Percentiles rank a stretch among this genome's conserved stretches.
Conservation (phyloP, 2,329 filamentous ascomycete species). For the Cladosporium cucumerinum region DNA sequence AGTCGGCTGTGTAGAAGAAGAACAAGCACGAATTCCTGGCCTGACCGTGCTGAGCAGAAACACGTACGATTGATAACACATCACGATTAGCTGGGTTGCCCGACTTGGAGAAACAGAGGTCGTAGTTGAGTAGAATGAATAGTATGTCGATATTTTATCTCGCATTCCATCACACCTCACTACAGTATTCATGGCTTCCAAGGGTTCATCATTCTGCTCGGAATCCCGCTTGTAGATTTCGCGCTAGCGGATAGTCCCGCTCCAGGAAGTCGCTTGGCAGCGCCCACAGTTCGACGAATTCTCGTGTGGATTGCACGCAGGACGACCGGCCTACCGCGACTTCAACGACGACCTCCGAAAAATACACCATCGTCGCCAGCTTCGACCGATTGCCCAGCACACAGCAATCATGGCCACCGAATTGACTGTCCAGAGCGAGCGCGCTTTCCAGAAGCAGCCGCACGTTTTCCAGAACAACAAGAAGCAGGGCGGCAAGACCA, state of each 20-base stretch:
- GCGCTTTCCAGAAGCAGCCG: conserved; percentile 99
- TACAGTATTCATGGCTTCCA: background rate
- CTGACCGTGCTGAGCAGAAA: background rate
- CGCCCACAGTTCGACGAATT: conserved; percentile 1
- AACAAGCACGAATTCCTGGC: background rate
- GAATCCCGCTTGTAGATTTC: background rate
- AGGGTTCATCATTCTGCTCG: background rate
- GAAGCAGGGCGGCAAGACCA: conserved; percentile 77
- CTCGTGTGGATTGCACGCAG: conserved; percentile 12
- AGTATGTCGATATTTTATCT: background rate
- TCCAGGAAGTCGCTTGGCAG: conserved; percentile 1
- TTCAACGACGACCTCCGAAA: conserved; percentile 16
- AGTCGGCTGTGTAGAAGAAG: too few species aligned
- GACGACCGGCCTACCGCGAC: conserved; percentile 8
- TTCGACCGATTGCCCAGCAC: conserved; percentile 16
- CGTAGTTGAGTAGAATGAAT: background rate
- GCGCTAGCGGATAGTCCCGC: background rate
- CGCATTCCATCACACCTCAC: background rate
- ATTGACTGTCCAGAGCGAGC: conserved; percentile 99
- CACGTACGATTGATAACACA: background rate
- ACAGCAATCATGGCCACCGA: conserved; percentile 83
- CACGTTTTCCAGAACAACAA: conserved; percentile 99
- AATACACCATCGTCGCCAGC: conserved; percentile 16
- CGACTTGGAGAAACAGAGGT: background rate
- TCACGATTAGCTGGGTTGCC: background rate